Base-by-base conservation (phyloP, 495 filamentous ascomycete species). In the Clohesyomyces aquaticus region DNA sequence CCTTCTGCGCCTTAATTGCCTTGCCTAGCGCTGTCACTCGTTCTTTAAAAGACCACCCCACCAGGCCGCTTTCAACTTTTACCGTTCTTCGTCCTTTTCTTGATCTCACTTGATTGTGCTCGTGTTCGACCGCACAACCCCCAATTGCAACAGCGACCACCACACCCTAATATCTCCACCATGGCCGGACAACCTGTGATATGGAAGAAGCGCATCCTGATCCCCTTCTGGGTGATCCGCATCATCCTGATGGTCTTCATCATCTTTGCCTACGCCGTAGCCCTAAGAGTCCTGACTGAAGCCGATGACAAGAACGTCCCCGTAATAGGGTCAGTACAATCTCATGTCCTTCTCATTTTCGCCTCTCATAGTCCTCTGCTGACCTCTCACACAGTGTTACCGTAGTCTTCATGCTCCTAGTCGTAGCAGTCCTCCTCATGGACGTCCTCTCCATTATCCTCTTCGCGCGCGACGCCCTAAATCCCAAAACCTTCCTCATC, bases 121-220 rank as follows among this genome's bases (percentile, higher is more conserved):
- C 38, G 14, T 53, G n/a, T 22, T 3, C 6, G 19, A 3, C 14
- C 35, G 16, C 3, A 14, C 25, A 49, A 8, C 23, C 22, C 43
- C 46, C 56, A 11, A 53, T 11, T 9, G 21, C 58, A 8, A 27
- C 21, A 1, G 14, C 58, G 43, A 43, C 47, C 11, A 2, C 27
- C 46, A n/a, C n/a, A n/a, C n/a, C n/a, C n/a, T n/a, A n/a, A n/a
- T n/a, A n/a, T n/a, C 6, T 38, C 32, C 32, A 57, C 23, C 43
- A 66, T 66, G 63, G 47, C 63, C 10, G 14, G 12, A 38, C 21
- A 38, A 65, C 45, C 55, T 1, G 38, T 50, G 18, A 32, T 58
- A 58, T 73, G 71, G 71, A 64, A 68, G 57, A 71, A 71, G 65
- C 55, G 68, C 23, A 61, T 73, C 23, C 32, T 73, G 46, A 56